Percentiles rank a stretch among this genome's conserved stretches.
Evolutionary conservation across 108 stramenopile genomes (phyloP).

Genomic region (Cylindrotheca fusiformis): DNA sequence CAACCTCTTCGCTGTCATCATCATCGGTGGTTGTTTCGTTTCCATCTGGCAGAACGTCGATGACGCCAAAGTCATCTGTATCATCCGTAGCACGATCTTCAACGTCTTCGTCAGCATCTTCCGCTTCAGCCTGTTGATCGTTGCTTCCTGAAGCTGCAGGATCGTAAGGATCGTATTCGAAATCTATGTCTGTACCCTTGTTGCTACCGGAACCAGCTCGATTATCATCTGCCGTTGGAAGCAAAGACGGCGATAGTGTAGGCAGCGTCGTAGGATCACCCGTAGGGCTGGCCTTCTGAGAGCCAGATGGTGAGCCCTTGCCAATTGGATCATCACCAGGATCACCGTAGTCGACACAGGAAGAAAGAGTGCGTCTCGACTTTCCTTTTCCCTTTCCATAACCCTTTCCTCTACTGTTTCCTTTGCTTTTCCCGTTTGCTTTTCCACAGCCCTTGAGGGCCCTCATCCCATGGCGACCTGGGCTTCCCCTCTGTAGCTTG

Average conservation of each 20-base stretch:
- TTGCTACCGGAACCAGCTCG: slow-evolving; percentile 5
- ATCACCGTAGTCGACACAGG: slow-evolving; percentile 18
- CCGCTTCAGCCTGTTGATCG: not conserved
- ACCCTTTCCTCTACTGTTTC: slow-evolving; percentile 8
- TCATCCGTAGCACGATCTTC: not conserved
- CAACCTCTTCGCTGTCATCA: not conserved
- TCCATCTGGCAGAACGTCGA: not conserved
- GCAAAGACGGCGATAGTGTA: not conserved
- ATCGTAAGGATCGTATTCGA: slow-evolving; percentile 12
- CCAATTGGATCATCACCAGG: slow-evolving; percentile 9
- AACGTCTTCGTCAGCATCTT: not conserved
- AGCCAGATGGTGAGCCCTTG: not conserved
- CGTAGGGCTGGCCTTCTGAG: not conserved
- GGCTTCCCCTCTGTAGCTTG: no score
- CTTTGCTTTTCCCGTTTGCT: slow-evolving; percentile 2
- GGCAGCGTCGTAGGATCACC: not conserved
- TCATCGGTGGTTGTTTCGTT: not conserved
- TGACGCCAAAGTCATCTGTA: not conserved
- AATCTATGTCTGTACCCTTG: slow-evolving; percentile 8
- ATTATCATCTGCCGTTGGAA: slow-evolving; percentile 3
- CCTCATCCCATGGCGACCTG: not conserved
- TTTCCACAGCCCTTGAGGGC: not conserved
- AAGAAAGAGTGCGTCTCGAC: not conserved
- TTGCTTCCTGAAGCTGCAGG: slow-evolving; percentile 18
- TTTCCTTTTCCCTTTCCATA: slow-evolving; percentile 10